Base-by-base conservation (phyloP, 805 yeast genomes). In the Yarrowia hollandica region DNA sequence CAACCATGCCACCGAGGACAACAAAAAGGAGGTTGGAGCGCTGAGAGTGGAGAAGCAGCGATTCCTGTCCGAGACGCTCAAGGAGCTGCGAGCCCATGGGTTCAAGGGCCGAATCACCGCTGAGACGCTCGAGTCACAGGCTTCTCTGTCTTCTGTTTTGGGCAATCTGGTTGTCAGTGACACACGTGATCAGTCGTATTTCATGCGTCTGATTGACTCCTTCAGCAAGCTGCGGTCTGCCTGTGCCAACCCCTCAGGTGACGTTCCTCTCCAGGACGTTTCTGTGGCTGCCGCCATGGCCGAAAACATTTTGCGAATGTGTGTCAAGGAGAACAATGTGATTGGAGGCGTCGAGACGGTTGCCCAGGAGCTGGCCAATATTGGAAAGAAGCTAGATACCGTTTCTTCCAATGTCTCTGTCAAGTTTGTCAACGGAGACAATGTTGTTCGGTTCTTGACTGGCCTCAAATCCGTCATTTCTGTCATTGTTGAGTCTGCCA, bases 11-110 rank as follows among this genome's bases (percentile, higher is more conserved):
- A 85, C 80, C 4, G 89, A 91, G 58, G 95, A 87, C 34, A 84
- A 82, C 63, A 90, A 90, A 72, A 86, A 86, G 68, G 67, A 75
- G 0, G 71, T 86, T 34, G 84, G 90, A 1, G 78, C 89, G 6
- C 75, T 94, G 71, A 88, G 86, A 67, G 79, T 85, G n/a, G 92
- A 89, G 66, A 94, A 94, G 72, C 77, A 84, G 61, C 86, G 85
- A 64, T 71, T 90, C 6, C 74, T 95, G 58, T 86, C 94, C 72
- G 89, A 85, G 60, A 80, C 90, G 0, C 72, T 94, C 61, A 83
- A 83, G 62, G 94, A 88, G 64, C 73, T 92, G 58, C 81, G 83
- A 68, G 74, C 83, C 60, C 82, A 88, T 68, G 99, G 99, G 1
- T 71, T 94, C 64, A 86, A 82, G 64, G 74, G 84, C 3, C 80